Percentiles rank a stretch among this genome's conserved stretches.
phyloP scores from a whole-genome alignment of 2,329 filamentous ascomycete genomes.

The Pseudogymnoascus sp. region DNA sequence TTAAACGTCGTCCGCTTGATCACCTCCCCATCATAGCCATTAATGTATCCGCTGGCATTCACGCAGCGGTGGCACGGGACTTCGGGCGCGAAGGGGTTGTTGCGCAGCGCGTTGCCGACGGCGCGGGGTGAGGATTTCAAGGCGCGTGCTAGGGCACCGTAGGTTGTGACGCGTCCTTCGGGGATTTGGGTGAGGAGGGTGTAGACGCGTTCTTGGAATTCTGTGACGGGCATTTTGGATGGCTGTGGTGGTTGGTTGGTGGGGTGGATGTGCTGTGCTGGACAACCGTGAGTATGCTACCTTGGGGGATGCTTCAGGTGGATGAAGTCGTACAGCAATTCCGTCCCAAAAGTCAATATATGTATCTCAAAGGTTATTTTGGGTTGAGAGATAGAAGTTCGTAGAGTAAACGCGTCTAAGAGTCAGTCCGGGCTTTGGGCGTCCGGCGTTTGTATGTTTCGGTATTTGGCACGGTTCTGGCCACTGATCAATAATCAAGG shows the following conservation, averaged over 20 bases:
- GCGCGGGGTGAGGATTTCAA: slow-evolving; percentile 51
- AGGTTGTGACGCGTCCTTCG: slow-evolving; percentile 49
- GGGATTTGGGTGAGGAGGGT: slow-evolving; percentile 53
- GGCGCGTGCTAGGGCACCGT: slow-evolving; percentile 49
- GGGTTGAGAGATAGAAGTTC: not conserved
- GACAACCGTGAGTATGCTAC: not conserved
- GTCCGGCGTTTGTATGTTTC: not conserved
- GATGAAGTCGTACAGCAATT: not conserved
- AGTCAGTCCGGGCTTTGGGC: not conserved
- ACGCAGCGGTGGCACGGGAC: slow-evolving; percentile 67
- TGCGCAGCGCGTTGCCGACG: slow-evolving; percentile 51
- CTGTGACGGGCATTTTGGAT: not conserved
- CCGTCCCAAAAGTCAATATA: not conserved
- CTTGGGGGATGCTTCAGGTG: not conserved
- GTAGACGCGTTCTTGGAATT: slow-evolving; percentile 36
- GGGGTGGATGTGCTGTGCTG: not conserved
- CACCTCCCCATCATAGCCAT: slow-evolving; percentile 57
- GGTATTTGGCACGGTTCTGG: not conserved
- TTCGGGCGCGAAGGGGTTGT: slow-evolving; percentile 54
- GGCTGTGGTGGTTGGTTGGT: not conserved
- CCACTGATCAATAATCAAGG: not conserved
- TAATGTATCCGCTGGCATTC: slow-evolving; percentile 57
- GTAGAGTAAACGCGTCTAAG: not conserved
- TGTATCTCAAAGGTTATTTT: not conserved
- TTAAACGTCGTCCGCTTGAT: not conserved